These are phyloP conservation scores for Mychonastes homosphaera DNA, from an alignment of 139 green algal species.

Conservation along the genomic window DNA sequence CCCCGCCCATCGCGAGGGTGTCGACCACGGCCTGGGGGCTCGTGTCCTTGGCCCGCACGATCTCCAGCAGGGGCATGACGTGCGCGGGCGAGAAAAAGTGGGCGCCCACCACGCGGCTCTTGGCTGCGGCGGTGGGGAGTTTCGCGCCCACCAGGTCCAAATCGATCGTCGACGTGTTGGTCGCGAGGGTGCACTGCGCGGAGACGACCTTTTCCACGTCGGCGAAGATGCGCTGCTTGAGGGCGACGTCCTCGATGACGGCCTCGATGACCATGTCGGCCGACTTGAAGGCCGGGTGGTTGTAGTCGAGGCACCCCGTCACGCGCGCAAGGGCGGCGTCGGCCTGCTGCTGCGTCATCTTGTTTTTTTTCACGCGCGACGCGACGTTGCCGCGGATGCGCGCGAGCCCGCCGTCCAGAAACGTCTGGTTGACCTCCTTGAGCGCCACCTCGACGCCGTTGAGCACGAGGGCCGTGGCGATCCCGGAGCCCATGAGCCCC, in stretches of 20 bases:
- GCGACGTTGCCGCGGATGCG: conserved; percentile 82
- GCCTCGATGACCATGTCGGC: conserved; percentile 98
- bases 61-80: conserved; percentile 98
- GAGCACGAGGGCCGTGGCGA: conserved; percentile 77
- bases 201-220: conserved; percentile 64
- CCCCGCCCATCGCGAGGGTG: conserved; percentile 61
- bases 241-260: conserved; percentile 82
- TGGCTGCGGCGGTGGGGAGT: conserved; percentile 32
- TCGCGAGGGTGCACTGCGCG: conserved; percentile 82
- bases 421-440: conserved; percentile 97
- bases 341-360: conserved; percentile 44
- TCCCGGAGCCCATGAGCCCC: conserved; percentile 95
- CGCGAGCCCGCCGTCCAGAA: conserved; percentile 79
- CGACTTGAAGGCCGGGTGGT: conserved; percentile 41
- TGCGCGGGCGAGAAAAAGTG: conserved; percentile 96
- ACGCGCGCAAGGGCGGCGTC: conserved; percentile 51
- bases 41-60: conserved; percentile 81
- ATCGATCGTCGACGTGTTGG: conserved; percentile 98
- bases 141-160: conserved; percentile 68
- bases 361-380: conserved; percentile 80
- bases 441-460: conserved; percentile 72
- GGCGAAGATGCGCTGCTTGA: conserved; percentile 89
- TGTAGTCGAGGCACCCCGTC: conserved; percentile 70
- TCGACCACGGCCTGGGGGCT: conserved; percentile 81
- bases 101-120: conserved; percentile 80